Conservation (phyloP, 2,329 filamentous ascomycete species). For the Xylaria sp. region DNA sequence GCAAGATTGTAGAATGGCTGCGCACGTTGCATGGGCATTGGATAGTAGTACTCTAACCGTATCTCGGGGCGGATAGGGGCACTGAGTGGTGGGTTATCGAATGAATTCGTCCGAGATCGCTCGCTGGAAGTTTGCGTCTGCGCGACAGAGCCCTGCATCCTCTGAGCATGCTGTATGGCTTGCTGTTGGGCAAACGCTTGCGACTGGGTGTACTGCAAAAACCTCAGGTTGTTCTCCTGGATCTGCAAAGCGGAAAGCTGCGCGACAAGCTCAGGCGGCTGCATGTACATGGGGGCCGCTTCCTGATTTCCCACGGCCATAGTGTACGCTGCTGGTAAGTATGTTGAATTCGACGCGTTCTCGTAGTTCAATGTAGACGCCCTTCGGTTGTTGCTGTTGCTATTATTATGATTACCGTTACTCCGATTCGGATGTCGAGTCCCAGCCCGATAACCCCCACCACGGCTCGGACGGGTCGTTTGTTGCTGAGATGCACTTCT, state of each 20-base stretch:
- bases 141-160: conserved; percentile 35
- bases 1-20: conserved; percentile 45
- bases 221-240: conserved; percentile 42
- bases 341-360: conserved; percentile 37
- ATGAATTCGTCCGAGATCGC: conserved; percentile 56
- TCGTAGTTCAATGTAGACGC: conserved; percentile 51
- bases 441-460: conserved; percentile 43
- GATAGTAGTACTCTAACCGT: conserved; percentile 52
- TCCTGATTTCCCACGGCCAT: conserved; percentile 43
- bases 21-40: conserved; percentile 36
- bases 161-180: conserved; percentile 40
- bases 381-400: conserved; percentile 36
- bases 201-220: conserved; percentile 44
- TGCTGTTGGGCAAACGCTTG: conserved; percentile 42
- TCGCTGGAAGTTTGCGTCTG: conserved; percentile 39
- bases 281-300: conserved; percentile 44
- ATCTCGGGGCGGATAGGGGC: conserved; percentile 53
- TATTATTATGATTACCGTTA: conserved; percentile 36
- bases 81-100: conserved; percentile 56
- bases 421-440: conserved; percentile 39
- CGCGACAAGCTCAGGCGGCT: conserved; percentile 37
- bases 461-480: conserved; percentile 41
- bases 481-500: conserved; percentile 59
- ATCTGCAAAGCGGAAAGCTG: conserved; percentile 43
- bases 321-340: conserved; percentile 35